Conservation (phyloP, 371 early-diverging fungal genomes). For the Lichtheimia hyalospora region DNA sequence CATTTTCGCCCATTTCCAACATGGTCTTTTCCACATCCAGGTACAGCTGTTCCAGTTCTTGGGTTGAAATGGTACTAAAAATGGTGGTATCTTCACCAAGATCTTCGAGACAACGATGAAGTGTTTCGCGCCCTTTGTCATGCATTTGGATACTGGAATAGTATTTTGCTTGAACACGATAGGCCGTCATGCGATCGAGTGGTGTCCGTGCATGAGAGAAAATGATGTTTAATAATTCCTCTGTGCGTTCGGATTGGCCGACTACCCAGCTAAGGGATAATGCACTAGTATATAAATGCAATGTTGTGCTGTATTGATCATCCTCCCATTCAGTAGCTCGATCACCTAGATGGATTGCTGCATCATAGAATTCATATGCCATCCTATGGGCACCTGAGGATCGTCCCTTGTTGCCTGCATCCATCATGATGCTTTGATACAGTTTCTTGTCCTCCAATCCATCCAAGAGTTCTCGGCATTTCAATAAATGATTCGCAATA, state of each 20-base stretch:
- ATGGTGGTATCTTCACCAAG: conserved; percentile 17
- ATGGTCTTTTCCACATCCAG: conserved; percentile 10
- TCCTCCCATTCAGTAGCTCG: conserved; percentile 16
- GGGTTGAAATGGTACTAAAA: conserved; percentile 13
- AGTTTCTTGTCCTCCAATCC: conserved; percentile 15
- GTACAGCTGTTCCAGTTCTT: conserved; percentile 23
- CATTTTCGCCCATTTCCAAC: conserved; percentile 16
- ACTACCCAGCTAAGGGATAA: conserved; percentile 40
- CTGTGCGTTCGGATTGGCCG: conserved; percentile 33
- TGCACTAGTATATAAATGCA: conserved; percentile 32
- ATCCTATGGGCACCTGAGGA: conserved; percentile 43
- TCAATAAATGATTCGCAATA: conserved; percentile 40
- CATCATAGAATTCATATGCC: conserved; percentile 32
- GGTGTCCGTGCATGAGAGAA: conserved; percentile 30
- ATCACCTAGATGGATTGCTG: conserved; percentile 27
- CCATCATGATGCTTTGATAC: conserved; percentile 28
- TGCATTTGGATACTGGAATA: conserved; percentile 37
- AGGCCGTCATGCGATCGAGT: conserved; percentile 33
- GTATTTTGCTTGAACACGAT: conserved; percentile 39
- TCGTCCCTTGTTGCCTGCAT: conserved; percentile 36
- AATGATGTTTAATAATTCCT: conserved; percentile 21
- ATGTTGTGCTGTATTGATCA: conserved; percentile 19
- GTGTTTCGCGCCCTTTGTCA: conserved; percentile 21
- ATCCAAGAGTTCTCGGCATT: conserved; percentile 22
- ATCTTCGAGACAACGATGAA: conserved; percentile 30